These are phyloP conservation scores for Chrysochromulina tobinii DNA, from an alignment of 78 protist species.

Conservation along the genomic window DNA sequence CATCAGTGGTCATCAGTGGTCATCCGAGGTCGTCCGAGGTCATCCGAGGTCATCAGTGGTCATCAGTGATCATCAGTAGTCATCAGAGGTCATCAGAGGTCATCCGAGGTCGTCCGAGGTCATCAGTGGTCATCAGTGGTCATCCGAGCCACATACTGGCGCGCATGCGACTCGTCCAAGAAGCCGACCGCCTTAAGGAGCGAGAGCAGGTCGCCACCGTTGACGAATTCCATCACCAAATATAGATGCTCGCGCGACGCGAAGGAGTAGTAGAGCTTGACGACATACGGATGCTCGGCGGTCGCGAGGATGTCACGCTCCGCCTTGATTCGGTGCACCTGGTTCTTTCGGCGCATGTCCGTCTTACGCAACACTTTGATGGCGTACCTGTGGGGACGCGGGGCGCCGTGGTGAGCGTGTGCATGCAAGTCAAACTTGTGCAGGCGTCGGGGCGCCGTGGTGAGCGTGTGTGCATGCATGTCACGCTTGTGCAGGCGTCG, in stretches of 20 bases:
- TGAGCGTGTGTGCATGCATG: not conserved
- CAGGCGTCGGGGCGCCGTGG: too few species aligned
- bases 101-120: too few species aligned
- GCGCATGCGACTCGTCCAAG: slow-evolving; percentile 60
- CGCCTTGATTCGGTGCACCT: slow-evolving; percentile 46
- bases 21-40: too few species aligned
- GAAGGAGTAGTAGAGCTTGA: slow-evolving; percentile 27
- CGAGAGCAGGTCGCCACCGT: slow-evolving; percentile 36
- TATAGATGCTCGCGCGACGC: not conserved
- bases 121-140: too few species aligned
- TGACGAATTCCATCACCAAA: slow-evolving; percentile 42
- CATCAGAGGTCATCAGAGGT: too few species aligned
- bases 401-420: too few species aligned
- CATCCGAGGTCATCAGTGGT: too few species aligned
- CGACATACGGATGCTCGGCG: slow-evolving; percentile 33
- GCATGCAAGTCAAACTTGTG: too few species aligned
- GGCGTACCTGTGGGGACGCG: too few species aligned
- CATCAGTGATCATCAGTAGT: too few species aligned
- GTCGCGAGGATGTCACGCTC: slow-evolving; percentile 80
- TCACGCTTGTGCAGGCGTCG: not conserved
- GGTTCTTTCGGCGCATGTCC: slow-evolving; percentile 70
- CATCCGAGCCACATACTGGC: slow-evolving; percentile 55
- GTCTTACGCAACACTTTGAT: slow-evolving; percentile 47
- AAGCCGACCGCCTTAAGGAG: not conserved
- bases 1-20: too few species aligned